Evolutionary conservation across 768 basidiomycete species (phyloP).

Genomic region (Boletus sp.): DNA sequence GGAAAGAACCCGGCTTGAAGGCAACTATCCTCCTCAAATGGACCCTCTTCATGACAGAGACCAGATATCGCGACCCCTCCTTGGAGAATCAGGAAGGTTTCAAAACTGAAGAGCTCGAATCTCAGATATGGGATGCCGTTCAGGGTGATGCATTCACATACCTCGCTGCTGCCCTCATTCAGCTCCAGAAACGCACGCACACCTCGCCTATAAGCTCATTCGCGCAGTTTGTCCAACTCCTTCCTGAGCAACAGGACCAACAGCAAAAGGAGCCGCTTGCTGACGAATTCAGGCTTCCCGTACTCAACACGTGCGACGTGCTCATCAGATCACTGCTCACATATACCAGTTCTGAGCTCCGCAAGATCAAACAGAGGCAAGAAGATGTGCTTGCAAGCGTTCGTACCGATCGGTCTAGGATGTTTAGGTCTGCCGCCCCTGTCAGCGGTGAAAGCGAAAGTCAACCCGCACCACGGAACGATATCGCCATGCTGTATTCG

Average conservation of each 20-base stretch:
- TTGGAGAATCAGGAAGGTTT: slow-evolving; percentile 64
- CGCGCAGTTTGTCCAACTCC: slow-evolving; percentile 39
- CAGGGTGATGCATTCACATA: slow-evolving; percentile 80
- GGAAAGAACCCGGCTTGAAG: slow-evolving; percentile 71
- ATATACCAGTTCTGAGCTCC: slow-evolving; percentile 74
- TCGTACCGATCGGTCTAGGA: slow-evolving; percentile 59
- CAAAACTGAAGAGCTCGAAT: slow-evolving; percentile 76
- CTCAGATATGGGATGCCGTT: slow-evolving; percentile 77
- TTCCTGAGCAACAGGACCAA: slow-evolving; percentile 36
- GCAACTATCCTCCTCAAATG: slow-evolving; percentile 78
- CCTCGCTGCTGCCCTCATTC: slow-evolving; percentile 56
- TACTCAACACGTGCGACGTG: slow-evolving; percentile 65
- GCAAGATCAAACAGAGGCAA: slow-evolving; percentile 86
- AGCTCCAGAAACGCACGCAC: slow-evolving; percentile 42
- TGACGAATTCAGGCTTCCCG: slow-evolving; percentile 45
- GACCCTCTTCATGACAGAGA: slow-evolving; percentile 80
- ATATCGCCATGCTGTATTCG: slow-evolving; percentile 79
- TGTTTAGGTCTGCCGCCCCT: slow-evolving; percentile 42
- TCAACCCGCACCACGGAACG: slow-evolving; percentile 63
- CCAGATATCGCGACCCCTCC: slow-evolving; percentile 61
- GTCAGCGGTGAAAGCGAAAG: slow-evolving; percentile 40
- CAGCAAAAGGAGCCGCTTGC: slow-evolving; percentile 37
- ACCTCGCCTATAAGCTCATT: slow-evolving; percentile 34
- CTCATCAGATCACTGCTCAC: slow-evolving; percentile 70
- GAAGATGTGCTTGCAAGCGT: slow-evolving; percentile 77